phyloP scores from a whole-genome alignment of 768 basidiomycete genomes.

The Collybiopsis confluens region DNA sequence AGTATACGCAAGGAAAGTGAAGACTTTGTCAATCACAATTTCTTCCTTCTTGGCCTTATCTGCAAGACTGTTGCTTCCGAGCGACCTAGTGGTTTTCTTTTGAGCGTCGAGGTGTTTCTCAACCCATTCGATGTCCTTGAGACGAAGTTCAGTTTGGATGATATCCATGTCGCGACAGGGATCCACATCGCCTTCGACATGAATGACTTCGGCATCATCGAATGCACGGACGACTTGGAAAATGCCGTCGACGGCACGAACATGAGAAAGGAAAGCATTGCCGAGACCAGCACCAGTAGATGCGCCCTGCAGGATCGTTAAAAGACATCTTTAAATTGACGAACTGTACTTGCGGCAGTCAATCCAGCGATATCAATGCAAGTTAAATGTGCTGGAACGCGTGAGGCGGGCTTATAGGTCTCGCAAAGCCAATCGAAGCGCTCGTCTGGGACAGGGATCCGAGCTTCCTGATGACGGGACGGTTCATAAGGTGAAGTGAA shows the following conservation, averaged over 20 bases:
- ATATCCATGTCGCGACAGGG: slow-evolving; percentile 97
- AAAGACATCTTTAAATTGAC: background rate
- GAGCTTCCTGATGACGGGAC: slow-evolving; percentile 58
- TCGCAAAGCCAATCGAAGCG: slow-evolving; percentile 95
- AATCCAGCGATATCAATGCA: slow-evolving; percentile 99
- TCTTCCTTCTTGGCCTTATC: slow-evolving; percentile 98
- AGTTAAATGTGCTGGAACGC: slow-evolving; percentile 91
- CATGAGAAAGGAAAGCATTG: slow-evolving; percentile 95
- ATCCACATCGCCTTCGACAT: slow-evolving; percentile 97
- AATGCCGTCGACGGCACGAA: slow-evolving; percentile 97
- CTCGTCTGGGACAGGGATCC: slow-evolving; percentile 90
- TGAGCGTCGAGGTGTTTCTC: slow-evolving; percentile 82
- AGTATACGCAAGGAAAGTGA: slow-evolving; percentile 7
- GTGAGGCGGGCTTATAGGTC: slow-evolving; percentile 82
- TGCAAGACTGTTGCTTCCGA: slow-evolving; percentile 75
- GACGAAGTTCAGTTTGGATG: slow-evolving; percentile 86
- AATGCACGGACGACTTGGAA: slow-evolving; percentile 98
- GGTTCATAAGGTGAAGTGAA: background rate
- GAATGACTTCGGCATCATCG: slow-evolving; percentile 98
- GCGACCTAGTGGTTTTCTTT: slow-evolving; percentile 67
- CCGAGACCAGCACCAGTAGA: slow-evolving; percentile 98
- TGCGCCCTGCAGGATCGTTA: slow-evolving; percentile 58
- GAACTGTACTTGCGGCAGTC: slow-evolving; percentile 63
- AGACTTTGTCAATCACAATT: slow-evolving; percentile 50
- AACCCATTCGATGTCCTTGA: slow-evolving; percentile 99